Conservation (phyloP, 2,329 filamentous ascomycete genomes). For the Pseudogymnoascus sp. region DNA sequence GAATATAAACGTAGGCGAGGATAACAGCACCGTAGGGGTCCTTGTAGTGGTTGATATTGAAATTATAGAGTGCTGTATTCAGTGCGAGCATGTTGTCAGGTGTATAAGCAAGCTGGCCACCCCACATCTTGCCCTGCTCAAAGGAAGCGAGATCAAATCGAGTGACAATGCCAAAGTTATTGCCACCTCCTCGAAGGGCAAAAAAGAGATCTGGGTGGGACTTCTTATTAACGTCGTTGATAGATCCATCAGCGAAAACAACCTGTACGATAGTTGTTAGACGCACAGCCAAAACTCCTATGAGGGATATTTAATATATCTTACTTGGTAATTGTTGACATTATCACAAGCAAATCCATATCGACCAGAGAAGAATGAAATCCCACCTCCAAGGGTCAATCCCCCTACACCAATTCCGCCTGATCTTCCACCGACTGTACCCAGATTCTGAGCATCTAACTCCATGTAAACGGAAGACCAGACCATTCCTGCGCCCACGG, state of each 20-base stretch:
- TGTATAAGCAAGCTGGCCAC: background rate
- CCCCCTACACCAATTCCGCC: slow-evolving; percentile 26
- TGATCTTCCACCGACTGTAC: slow-evolving; percentile 19
- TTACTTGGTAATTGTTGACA: slow-evolving; percentile 13
- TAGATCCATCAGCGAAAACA: slow-evolving; percentile 22
- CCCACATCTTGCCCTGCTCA: slow-evolving; percentile 22
- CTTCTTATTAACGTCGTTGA: slow-evolving; percentile 24
- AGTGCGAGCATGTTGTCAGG: background rate
- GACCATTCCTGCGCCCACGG: slow-evolving; percentile 16
- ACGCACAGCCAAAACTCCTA: slow-evolving; percentile 19
- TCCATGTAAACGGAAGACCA: slow-evolving; percentile 19
- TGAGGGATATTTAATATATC: background rate
- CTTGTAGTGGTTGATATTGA: slow-evolving; percentile 3
- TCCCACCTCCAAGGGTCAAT: slow-evolving; percentile 29
- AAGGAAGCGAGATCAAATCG: slow-evolving; percentile 27
- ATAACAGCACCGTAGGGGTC: background rate
- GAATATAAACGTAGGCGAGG: slow-evolving; percentile 11
- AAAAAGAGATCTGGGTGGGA: slow-evolving; percentile 22
- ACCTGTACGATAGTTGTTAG: slow-evolving; percentile 18
- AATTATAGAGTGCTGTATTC: background rate
- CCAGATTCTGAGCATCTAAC: slow-evolving; percentile 15
- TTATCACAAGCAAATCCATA: slow-evolving; percentile 32
- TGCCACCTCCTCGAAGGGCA: slow-evolving; percentile 23
- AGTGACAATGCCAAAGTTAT: slow-evolving; percentile 28
- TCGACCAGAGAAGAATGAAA: slow-evolving; percentile 27